phyloP scores from a whole-genome alignment of 2,329 filamentous ascomycete genomes.

The Alternaria rosae region DNA sequence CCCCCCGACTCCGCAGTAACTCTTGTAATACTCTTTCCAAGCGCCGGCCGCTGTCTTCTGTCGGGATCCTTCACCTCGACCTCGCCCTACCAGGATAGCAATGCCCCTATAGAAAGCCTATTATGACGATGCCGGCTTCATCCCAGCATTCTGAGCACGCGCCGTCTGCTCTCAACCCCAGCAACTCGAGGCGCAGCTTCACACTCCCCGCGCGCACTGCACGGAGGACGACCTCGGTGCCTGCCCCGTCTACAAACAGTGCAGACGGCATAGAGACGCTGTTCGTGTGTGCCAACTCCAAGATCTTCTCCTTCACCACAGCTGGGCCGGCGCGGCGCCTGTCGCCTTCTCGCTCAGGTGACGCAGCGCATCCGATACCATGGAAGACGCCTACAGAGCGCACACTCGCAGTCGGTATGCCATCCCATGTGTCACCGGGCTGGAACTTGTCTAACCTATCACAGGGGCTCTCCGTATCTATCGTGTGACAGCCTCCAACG shows the following conservation, averaged over 20 bases:
- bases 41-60: constrained; percentile 10
- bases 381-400: constrained; percentile 80
- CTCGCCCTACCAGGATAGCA: background rate
- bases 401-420: constrained; percentile 78
- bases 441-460: constrained; percentile 11
- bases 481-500: constrained; percentile 77
- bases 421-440: background rate
- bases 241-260: constrained; percentile 46
- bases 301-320: constrained; percentile 71
- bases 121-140: constrained; percentile 44
- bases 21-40: background rate
- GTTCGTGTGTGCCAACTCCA: constrained; percentile 75
- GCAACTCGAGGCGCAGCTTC: constrained; percentile 54
- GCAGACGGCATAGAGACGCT: constrained; percentile 69
- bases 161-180: constrained; percentile 24
- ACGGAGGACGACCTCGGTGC: constrained; percentile 36
- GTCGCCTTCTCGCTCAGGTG: constrained; percentile 45
- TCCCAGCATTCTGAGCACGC: constrained; percentile 38
- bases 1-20: constrained; percentile 3
- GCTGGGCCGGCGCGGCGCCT: constrained; percentile 40
- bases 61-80: background rate
- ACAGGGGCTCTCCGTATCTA: constrained; percentile 81
- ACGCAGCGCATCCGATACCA: constrained; percentile 66
- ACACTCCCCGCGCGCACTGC: constrained; percentile 55
- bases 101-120: constrained; percentile 40